Conservation (phyloP, 164 flowering plant genomes). For the Dillenia suffruticosa region DNA sequence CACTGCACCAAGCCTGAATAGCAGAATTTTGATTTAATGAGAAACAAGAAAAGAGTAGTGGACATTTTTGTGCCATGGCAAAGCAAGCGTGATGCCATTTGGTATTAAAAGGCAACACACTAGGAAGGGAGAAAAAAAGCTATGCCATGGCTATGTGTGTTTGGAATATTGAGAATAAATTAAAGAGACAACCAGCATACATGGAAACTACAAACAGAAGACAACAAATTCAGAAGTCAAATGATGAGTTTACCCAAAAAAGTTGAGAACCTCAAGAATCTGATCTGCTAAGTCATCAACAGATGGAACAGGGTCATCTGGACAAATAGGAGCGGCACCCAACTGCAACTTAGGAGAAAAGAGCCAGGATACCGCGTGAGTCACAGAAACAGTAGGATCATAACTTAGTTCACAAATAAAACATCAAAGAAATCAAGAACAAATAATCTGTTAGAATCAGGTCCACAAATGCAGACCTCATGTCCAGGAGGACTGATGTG, state of each 20-base stretch:
- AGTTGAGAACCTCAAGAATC: conserved; percentile 62
- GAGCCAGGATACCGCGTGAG: conserved; percentile 11
- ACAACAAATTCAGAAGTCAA: neutral
- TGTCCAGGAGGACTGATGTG: conserved; percentile 91
- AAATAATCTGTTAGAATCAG: conserved; percentile 1
- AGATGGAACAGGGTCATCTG: conserved; percentile 39
- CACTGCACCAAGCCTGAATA: conserved; percentile 52
- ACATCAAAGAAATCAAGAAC: neutral
- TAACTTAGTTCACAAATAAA: no score
- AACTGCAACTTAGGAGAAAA: conserved; percentile 67
- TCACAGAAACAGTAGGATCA: neutral
- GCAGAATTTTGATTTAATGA: conserved; percentile 8
- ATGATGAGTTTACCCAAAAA: conserved; percentile 58
- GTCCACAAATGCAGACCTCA: conserved; percentile 50
- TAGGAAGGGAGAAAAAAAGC: neutral
- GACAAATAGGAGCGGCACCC: conserved; percentile 62
- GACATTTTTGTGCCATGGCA: neutral
- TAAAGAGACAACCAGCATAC: neutral
- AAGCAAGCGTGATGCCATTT: neutral
- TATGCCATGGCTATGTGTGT: no score
- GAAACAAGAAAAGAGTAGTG: neutral
- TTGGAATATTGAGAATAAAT: no score
- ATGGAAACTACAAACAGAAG: neutral
- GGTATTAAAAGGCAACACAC: neutral
- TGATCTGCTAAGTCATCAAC: conserved; percentile 69